Conservation (phyloP, 1,284 basidiomycete genomes). For the Ceratobasidium sp. region DNA sequence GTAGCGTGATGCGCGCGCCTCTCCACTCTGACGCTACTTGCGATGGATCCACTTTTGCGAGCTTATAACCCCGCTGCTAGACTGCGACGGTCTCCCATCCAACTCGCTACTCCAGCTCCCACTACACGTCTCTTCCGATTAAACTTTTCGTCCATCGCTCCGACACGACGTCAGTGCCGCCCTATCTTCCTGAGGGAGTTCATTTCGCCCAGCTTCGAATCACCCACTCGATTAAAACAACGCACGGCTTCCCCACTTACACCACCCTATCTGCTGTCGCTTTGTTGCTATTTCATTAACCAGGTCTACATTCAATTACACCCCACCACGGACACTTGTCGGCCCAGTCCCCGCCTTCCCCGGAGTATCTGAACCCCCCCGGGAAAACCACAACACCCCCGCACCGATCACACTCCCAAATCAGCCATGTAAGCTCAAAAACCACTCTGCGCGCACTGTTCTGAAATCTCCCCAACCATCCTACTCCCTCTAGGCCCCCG, state of each 20-base stretch:
- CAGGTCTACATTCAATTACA: not conserved
- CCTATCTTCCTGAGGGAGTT: too few relatives aligned
- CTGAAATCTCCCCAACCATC: slow-evolving; percentile 35
- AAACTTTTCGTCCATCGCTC: slow-evolving; percentile 8
- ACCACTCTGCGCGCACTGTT: slow-evolving; percentile 2
- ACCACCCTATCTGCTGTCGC: too few relatives aligned
- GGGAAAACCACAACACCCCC: slow-evolving; percentile 10
- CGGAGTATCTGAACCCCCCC: slow-evolving; percentile 31
- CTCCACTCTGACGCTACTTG: slow-evolving; percentile 30
- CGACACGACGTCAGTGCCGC: too few relatives aligned
- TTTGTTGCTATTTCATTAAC: slow-evolving; percentile 6
- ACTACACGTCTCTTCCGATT: not conserved
- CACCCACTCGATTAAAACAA: too few relatives aligned
- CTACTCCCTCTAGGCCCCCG: slow-evolving; percentile 1
- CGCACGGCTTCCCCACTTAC: too few relatives aligned
- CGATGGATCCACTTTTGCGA: slow-evolving; percentile 27
- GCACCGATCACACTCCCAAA: slow-evolving; percentile 21
- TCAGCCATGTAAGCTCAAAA: slow-evolving; percentile 38
- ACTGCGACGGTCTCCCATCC: slow-evolving; percentile 7
- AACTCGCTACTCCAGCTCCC: not conserved
- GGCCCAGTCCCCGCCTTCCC: slow-evolving; percentile 15
- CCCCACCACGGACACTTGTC: slow-evolving; percentile 29
- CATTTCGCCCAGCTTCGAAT: too few relatives aligned
- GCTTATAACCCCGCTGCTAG: slow-evolving; percentile 23
- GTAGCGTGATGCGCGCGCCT: slow-evolving; percentile 14